phyloP scores from a whole-genome alignment of 2,329 filamentous ascomycete genomes.

The Sporothrix protearum region DNA sequence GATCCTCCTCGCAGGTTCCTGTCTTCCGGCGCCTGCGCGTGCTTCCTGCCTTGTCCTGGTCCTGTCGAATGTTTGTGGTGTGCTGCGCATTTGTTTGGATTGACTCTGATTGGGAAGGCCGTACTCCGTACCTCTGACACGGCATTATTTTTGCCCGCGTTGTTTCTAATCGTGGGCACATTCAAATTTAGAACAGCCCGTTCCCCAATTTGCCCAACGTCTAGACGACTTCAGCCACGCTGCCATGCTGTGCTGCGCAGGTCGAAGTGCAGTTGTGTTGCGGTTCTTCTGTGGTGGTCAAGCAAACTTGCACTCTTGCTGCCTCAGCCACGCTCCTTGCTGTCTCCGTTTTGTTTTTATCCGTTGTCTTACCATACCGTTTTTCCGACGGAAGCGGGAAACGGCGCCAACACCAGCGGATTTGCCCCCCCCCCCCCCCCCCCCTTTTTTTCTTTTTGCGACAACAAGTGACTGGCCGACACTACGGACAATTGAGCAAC shows the following conservation, averaged over 20 bases:
- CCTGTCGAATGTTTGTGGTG: neutral
- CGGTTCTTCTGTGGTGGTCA: neutral
- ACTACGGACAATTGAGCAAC: neutral
- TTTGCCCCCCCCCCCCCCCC: neutral
- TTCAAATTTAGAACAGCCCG: constrained; percentile 16
- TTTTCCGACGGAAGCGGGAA: constrained; percentile 1
- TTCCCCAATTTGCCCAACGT: neutral
- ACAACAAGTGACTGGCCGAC: neutral
- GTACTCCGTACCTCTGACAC: too few relatives aligned
- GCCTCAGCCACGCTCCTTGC: constrained; percentile 6
- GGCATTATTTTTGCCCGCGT: neutral
- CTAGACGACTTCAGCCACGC: neutral
- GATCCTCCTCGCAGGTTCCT: neutral
- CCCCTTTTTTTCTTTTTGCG: neutral
- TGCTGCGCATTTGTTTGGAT: constrained; percentile 7
- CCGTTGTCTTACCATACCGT: neutral
- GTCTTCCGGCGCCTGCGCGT: neutral
- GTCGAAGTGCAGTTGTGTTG: neutral
- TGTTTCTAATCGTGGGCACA: constrained; percentile 9
- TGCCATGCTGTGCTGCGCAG: neutral
- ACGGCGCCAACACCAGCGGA: neutral
- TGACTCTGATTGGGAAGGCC: neutral
- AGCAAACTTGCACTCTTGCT: neutral
- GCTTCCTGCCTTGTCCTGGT: neutral
- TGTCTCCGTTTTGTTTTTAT: neutral